Evolutionary conservation across 73 alveolate genomes (phyloP), one percentile per base, ranked within the genome.

Genomic region (Uronychia setigera): DNA sequence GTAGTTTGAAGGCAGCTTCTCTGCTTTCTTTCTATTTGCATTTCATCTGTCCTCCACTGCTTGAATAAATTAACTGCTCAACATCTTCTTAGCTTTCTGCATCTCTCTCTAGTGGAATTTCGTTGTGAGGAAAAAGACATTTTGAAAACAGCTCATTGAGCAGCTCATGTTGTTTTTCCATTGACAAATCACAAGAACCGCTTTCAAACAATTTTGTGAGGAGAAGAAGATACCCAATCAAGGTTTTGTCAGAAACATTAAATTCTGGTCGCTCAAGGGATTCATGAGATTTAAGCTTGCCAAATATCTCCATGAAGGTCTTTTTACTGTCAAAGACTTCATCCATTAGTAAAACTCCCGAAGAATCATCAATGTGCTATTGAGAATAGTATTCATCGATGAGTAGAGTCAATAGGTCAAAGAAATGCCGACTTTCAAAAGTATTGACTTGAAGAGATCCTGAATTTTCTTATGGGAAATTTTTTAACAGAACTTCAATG

Each of bases 1-100:
- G 87, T 32, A 90, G 84, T 31, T 79, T 85, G 74, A 76, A 90
- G 59, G 95, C 95, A 35, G 91, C 84, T 5, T 85, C 87, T 80
- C 89, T 58, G 76, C 76, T 31, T 80, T 90, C 92, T 33, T 90
- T 77, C 26, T 78, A 33, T 59, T 82, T 82, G 67, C 89, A 82
- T 74, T 82, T 82, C 67, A 46, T 1, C 33, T 58, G 1, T 67
- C 78, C 32, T 58, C 67, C 67, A 46, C 67, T 46, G 67, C 67
- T 46, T 5, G 67, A 11, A 19, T 11, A 46, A 19, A 46, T 11
- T 5, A 46, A 19, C 67, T 5, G 5, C 67, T 46, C 83, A 14
- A 58, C 74, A 29, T 77, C 83, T 58, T 82, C 78, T 28, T 82
- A 34, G 58, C 60, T 74, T 31, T 82, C 89, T 33, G 26, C 78